phyloP scores from a whole-genome alignment of 768 basidiomycete species.

The Obba rivulosa region DNA sequence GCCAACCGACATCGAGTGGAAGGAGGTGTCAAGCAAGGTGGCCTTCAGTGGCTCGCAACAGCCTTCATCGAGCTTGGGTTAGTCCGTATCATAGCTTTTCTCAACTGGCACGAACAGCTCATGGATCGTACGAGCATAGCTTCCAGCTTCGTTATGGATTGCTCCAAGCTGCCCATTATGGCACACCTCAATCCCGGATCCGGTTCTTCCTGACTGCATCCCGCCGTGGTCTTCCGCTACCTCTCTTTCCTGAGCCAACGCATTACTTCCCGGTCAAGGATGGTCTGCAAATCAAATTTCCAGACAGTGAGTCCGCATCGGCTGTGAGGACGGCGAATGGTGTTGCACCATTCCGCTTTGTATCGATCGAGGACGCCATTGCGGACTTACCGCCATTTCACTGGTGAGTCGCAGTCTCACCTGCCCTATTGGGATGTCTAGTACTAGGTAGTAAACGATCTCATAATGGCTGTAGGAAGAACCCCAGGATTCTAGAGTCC shows the following conservation, averaged over 20 bases:
- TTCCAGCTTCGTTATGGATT: constrained; percentile 40
- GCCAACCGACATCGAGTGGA: constrained; percentile 37
- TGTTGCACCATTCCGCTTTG: constrained; percentile 39
- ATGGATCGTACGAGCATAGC: constrained; percentile 18
- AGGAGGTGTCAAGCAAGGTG: constrained; percentile 70
- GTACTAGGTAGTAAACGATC: not conserved
- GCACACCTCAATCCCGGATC: constrained; percentile 39
- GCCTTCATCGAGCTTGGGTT: constrained; percentile 66
- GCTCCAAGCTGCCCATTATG: constrained; percentile 44
- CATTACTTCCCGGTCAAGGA: constrained; percentile 36
- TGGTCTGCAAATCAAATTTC: constrained; percentile 45
- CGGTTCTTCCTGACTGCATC: constrained; percentile 47
- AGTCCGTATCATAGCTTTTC: constrained; percentile 2
- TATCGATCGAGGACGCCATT: constrained; percentile 70
- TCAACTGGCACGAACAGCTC: not conserved
- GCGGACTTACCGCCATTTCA: constrained; percentile 68
- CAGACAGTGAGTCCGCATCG: constrained; percentile 32
- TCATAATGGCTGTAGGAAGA: constrained; percentile 8
- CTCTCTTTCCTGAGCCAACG: constrained; percentile 36
- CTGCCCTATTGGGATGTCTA: not conserved
- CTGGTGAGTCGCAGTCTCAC: constrained; percentile 45
- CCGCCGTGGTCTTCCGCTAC: constrained; percentile 29
- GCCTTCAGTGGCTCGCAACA: constrained; percentile 60
- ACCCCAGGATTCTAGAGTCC: constrained; percentile 24
- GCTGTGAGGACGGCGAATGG: constrained; percentile 46